A percentile compares a stretch with the other conserved stretches of the same genome.
Conservation (phyloP, 345 rosid species). For the Laguncularia racemosa region DNA sequence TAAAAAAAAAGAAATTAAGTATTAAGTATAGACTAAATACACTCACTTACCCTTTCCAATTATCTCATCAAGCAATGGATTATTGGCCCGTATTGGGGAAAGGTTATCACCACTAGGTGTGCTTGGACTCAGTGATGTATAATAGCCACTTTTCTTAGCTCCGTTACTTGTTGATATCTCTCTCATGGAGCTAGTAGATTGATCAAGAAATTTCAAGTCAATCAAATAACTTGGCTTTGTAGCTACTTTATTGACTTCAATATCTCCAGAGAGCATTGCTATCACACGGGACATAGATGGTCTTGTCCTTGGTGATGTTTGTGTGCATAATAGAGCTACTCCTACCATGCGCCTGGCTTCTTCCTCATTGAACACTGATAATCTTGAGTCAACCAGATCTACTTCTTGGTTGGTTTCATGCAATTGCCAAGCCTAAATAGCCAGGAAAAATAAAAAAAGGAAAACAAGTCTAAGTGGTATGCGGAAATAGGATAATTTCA, state of each 20-base stretch:
- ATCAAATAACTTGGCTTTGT: slow-evolving; percentile 50
- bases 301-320: slow-evolving; percentile 37
- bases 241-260: slow-evolving; percentile 33
- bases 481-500: background rate
- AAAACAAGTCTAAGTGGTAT: background rate
- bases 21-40: too few relatives aligned
- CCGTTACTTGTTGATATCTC: background rate
- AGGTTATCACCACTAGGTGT: background rate
- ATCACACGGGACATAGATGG: slow-evolving; percentile 62
- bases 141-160: background rate
- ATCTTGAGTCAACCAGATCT: slow-evolving; percentile 34
- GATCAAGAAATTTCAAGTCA: slow-evolving; percentile 44
- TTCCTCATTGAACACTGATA: slow-evolving; percentile 28
- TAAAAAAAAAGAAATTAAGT: too few relatives aligned
- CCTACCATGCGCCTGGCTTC: slow-evolving; percentile 41
- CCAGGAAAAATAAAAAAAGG: background rate
- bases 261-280: slow-evolving; percentile 59
- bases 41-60: slow-evolving; percentile 14
- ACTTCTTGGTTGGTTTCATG: slow-evolving; percentile 33
- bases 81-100: background rate
- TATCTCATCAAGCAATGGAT: slow-evolving; percentile 4
- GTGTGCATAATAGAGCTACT: slow-evolving; percentile 59
- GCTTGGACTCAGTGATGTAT: slow-evolving; percentile 2
- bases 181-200: slow-evolving; percentile 19
- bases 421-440: slow-evolving; percentile 52